Evolutionary conservation across 148 eudicot genomes (phyloP), one percentile per base, ranked within the genome.

Genomic region (Pharnaceum exiguum): DNA sequence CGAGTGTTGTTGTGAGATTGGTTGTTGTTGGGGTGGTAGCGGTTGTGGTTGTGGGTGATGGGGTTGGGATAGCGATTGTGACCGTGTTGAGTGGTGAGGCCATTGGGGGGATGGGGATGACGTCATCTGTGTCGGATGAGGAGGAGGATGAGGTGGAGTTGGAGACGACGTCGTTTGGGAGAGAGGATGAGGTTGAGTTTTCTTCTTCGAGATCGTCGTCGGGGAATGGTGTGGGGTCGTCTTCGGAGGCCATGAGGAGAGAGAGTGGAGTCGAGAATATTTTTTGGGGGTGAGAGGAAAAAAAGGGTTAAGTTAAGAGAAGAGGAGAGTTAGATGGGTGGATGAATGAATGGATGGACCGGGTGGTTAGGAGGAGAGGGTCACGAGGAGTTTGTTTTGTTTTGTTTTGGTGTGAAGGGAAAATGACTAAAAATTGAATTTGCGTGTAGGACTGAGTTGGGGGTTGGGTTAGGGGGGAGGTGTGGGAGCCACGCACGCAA

Each of bases 171-270:
- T 49, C 77, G 56, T 70, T 81, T n/a, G n/a, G n/a, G n/a, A n/a
- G 30, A 67, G 50, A 33, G 79, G 68, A n/a, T 60, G 48, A 27
- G 60, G 13, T 79, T 87, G 26, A 76, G 31, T 84, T 83, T 5
- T 77, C 81, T 23, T 77, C 81, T 44, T 79, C 80, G 58, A 60
- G 63, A 33, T 78, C 84, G 63, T 81, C 81, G 45, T 69, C 75
- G 57, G 49, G 66, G 77, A 51, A 75, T 0, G 66, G 64, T 55
- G 18, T 54, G 62, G 58, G 71, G 8, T 69, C 63, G 15, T 72
- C 77, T 24, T 68, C 72, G 35, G 71, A 71, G 25, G 77, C 67
- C 42, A 25, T 22, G 42, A 10, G 37, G 28, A 40, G 49, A 30
- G 43, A 12, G 52, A 35, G 53, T 33, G 53, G 51, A 44, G 42